Evolutionary conservation across 345 rosid species (phyloP), one percentile per base, ranked within the genome.

Genomic region (Linum trigynum): DNA sequence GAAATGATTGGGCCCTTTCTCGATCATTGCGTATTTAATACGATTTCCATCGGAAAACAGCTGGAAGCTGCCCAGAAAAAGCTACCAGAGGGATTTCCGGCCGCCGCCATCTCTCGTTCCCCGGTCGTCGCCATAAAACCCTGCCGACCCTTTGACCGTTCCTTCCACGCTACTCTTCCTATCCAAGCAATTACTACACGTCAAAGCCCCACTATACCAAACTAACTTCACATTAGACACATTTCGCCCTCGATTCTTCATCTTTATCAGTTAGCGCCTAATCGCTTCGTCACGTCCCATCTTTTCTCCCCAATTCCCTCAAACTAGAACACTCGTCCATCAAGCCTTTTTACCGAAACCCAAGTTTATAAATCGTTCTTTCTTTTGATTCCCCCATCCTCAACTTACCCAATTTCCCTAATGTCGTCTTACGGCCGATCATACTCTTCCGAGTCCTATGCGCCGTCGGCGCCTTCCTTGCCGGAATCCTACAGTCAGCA

Each of bases 381-480:
- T 41, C 70, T 59, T 36, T 17, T 36, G 38, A 38, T 3, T 59
- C 12, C 39, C 14, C 2, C 32, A 15, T 57, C 17, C 58, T 5
- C 16, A 55, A 23, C 15, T 55, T 55, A 4, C 16, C 37, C 10
- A 14, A 7, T 15, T 35, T 59, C 39, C 39, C 16, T 55, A 36
- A 59, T 59, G 62, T 36, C 62, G 32, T 59, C 62, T 36, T 38
- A 59, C 14, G 14, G 40, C 10, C 32, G 62, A 41, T 32, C 39
- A 58, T 9, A 23, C 42, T 42, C 76, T 15, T 55, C 78, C 38
- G 71, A 80, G 2, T 68, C 82, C 1, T 69, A 69, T 37, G 74
- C 82, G 0, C 88, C 85, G 0, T 83, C 86, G 1, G 84, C 88
- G 36, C 85, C 82, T 2, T 66, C 80, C 68, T 40, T 82, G 2